phyloP scores from a whole-genome alignment of 2,329 filamentous ascomycete genomes.

The Claviceps fusiformis region DNA sequence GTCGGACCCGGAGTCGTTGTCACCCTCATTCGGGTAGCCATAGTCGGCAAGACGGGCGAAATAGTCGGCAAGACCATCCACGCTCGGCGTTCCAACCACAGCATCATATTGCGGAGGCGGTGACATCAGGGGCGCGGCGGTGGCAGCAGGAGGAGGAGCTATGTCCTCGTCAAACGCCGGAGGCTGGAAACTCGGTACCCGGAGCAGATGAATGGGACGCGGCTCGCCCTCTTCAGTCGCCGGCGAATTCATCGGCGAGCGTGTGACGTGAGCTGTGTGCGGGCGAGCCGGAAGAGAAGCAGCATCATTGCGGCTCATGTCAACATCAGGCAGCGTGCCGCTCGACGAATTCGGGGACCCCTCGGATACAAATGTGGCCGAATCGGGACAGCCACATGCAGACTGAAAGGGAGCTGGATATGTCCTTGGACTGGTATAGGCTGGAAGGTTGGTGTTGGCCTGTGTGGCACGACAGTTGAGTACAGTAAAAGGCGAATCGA shows the following conservation, averaged over 20 bases:
- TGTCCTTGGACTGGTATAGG: conserved; percentile 49
- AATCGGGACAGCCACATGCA: conserved; percentile 42
- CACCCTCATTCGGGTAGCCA: conserved; percentile 29
- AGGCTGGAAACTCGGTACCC: conserved; percentile 75
- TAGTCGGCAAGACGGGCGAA: conserved; percentile 69
- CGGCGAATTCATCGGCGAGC: conserved; percentile 17
- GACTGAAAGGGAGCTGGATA: conserved; percentile 30
- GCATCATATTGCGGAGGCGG: conserved; percentile 76
- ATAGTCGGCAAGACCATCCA: conserved; percentile 70
- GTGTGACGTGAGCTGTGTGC: conserved; percentile 40
- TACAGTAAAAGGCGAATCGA: conserved; percentile 88
- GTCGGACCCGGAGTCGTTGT: conserved; percentile 28
- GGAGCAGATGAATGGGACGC: conserved; percentile 72
- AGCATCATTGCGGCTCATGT: conserved; percentile 17
- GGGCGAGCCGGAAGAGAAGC: conserved; percentile 37
- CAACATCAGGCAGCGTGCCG: conserved; percentile 29
- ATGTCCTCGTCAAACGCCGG: conserved; percentile 71
- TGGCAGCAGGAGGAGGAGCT: conserved; percentile 19
- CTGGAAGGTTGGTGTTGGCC: conserved; percentile 73
- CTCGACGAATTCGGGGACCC: conserved; percentile 54
- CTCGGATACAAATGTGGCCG: conserved; percentile 38
- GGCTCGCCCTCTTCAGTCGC: conserved; percentile 20
- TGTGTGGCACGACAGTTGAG: conserved; percentile 88
- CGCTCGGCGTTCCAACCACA: conserved; percentile 55
- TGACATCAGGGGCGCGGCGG: conserved; percentile 39